Conservation (phyloP, 73 alveolate genomes). For the Breviolum minutum region DNA sequence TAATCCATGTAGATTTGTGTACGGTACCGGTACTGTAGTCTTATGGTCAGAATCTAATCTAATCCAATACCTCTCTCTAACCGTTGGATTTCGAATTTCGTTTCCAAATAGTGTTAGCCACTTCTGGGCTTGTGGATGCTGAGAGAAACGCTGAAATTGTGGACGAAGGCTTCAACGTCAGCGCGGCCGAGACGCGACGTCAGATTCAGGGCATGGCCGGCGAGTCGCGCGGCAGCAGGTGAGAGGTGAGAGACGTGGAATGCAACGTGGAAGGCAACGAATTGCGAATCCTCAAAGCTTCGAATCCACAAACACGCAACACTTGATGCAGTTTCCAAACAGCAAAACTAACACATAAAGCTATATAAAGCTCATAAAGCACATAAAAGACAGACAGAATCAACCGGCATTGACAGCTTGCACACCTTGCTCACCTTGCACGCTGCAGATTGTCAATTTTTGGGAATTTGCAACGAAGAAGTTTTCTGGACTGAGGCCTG, state of each 20-base stretch:
- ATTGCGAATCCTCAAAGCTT: neutral
- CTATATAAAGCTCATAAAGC: too few relatives aligned
- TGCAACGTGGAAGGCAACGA: neutral
- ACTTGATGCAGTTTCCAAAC: neutral
- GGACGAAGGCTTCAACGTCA: constrained; percentile 17
- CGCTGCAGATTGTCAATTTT: neutral
- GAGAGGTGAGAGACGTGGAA: neutral
- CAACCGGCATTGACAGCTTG: too few relatives aligned
- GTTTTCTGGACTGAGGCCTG: constrained; percentile 5
- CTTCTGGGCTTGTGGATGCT: neutral
- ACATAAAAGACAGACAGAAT: too few relatives aligned
- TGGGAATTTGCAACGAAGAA: neutral
- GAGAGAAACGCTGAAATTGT: neutral
- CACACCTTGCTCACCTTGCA: too few relatives aligned
- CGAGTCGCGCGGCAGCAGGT: neutral
- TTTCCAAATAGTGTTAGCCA: neutral
- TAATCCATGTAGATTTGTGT: too few relatives aligned
- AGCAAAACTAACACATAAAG: too few relatives aligned
- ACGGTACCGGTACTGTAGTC: too few relatives aligned
- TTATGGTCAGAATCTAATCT: too few relatives aligned
- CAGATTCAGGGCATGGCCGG: constrained; percentile 63
- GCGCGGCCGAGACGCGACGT: constrained; percentile 74
- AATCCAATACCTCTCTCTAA: neutral
- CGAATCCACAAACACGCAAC: neutral
- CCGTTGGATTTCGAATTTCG: neutral